Base-by-base conservation (phyloP, 2,329 filamentous ascomycete genomes). In the Blastomyces emzantsi region DNA sequence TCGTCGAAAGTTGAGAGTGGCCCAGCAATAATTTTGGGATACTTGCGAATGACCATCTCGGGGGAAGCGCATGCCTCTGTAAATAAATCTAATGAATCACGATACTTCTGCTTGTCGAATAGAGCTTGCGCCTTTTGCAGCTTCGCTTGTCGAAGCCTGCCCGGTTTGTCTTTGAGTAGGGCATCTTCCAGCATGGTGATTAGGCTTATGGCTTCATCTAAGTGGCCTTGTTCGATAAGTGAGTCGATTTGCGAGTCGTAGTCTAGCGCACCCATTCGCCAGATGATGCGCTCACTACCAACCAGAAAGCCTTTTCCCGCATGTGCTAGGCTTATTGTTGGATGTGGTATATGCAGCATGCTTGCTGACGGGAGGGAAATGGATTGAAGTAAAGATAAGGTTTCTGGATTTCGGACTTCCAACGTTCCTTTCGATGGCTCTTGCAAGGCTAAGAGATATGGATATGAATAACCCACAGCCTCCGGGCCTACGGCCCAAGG, bases 251-350 rank as follows among this genome's bases (percentile, higher is more conserved):
- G 94, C 1, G 87, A 86, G 73, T 96, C 90, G 72, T 99, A 99
- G 68, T 92, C 89, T 47, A 92, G 86, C 3, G 93, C 90, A 67
- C 87, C 90, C 94, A 99, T 97, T 69, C 94, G 89, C 94, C 94
- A 99, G 47, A 99, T 90, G 43, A 84, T 89, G 55, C 94, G 84
- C 63, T 97, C 94, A 72, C 93, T 97, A 25, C 89, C 88, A 61
- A 97, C 92, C 64, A 97, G 84, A 70, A 99, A 99, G 0, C 92
- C 93, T 74, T 99, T 99, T 3, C 90, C 94, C 0, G 92, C 92
- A 77, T 99, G 94, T 0, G 93, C 90, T n/a, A 99, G 80, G 71
- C 93, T 96, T 67, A 93, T 89, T 25, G 91, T 96, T 0, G 93
- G 92, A 60, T 95, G 92, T 0, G 92, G 91, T 33, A 97, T 94